These are phyloP conservation scores for Yamadazyma dushanensis DNA, from an alignment of 1,139 yeast genomes.

Conservation along the genomic window DNA sequence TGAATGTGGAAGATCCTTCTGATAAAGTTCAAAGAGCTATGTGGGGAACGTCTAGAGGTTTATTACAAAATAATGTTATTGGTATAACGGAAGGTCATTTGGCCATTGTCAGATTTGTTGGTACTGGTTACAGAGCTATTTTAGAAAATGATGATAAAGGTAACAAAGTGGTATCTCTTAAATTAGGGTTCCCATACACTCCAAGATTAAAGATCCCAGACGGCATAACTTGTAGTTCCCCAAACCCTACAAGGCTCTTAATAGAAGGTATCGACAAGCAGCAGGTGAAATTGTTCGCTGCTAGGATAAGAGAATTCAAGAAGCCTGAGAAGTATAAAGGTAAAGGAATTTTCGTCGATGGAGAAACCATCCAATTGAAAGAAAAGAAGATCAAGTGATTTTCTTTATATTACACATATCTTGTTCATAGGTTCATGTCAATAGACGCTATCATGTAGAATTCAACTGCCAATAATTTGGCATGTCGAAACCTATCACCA, in stretches of 20 bases:
- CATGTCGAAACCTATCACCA: too few relatives aligned
- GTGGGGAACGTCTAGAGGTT: slow-evolving; percentile 94
- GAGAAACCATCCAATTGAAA: slow-evolving; percentile 87
- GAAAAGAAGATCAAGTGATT: slow-evolving; percentile 84
- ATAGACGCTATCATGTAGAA: not conserved
- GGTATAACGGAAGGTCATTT: slow-evolving; percentile 95
- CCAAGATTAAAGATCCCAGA: slow-evolving; percentile 79
- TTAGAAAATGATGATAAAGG: slow-evolving; percentile 58
- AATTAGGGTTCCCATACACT: slow-evolving; percentile 70
- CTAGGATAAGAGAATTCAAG: slow-evolving; percentile 78
- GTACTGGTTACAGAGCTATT: slow-evolving; percentile 94
- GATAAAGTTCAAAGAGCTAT: slow-evolving; percentile 75
- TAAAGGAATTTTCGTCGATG: slow-evolving; percentile 91
- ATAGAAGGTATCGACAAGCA: slow-evolving; percentile 89
- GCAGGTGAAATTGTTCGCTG: slow-evolving; percentile 85
- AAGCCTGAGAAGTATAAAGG: slow-evolving; percentile 99
- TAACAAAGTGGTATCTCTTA: slow-evolving; percentile 62
- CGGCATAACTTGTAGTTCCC: slow-evolving; percentile 71
- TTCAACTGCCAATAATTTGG: too few relatives aligned
- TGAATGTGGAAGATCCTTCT: slow-evolving; percentile 57
- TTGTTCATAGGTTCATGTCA: slow-evolving; percentile 11
- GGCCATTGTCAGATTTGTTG: slow-evolving; percentile 84
- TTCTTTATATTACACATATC: slow-evolving; percentile 4
- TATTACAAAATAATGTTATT: slow-evolving; percentile 70
- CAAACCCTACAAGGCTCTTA: slow-evolving; percentile 84